Percentiles rank a stretch among this genome's conserved stretches.
These are phyloP conservation scores for Auriscalpium orientale DNA, from an alignment of 768 basidiomycete genomes.

Conservation along the genomic window DNA sequence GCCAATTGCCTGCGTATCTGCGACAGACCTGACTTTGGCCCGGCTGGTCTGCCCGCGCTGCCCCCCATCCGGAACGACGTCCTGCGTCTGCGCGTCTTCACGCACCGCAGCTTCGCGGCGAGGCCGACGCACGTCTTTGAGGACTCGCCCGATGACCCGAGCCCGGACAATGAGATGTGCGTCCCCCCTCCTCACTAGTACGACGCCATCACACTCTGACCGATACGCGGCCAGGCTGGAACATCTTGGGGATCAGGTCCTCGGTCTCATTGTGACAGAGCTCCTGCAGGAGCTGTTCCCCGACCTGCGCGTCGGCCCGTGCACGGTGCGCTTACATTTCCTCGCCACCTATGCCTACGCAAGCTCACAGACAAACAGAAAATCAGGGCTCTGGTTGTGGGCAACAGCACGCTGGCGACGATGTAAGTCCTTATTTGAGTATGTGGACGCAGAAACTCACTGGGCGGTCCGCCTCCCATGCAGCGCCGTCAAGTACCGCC, in stretches of 20 bases:
- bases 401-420: conserved; percentile 63
- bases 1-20: no score
- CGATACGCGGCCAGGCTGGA: conserved; percentile 43
- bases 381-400: conserved; percentile 69
- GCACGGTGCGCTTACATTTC: conserved; percentile 40
- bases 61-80: conserved; percentile 43
- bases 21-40: conserved; percentile 27
- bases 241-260: conserved; percentile 70
- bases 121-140: conserved; percentile 73
- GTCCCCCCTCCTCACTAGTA: conserved; percentile 13
- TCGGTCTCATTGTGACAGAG: conserved; percentile 58
- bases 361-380: conserved; percentile 40
- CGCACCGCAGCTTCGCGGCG: conserved; percentile 65
- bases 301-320: conserved; percentile 66
- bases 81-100: conserved; percentile 55
- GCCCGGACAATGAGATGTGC: conserved; percentile 79
- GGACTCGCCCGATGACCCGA: conserved; percentile 61
- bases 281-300: conserved; percentile 61
- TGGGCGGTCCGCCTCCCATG: background rate
- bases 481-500: conserved; percentile 57
- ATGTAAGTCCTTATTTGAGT: conserved; percentile 37
- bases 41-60: conserved; percentile 41
- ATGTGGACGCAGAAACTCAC: background rate
- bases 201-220: background rate
- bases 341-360: conserved; percentile 1